Conservation (phyloP, 495 filamentous ascomycete species). For the Talaromyces wortmannii region DNA sequence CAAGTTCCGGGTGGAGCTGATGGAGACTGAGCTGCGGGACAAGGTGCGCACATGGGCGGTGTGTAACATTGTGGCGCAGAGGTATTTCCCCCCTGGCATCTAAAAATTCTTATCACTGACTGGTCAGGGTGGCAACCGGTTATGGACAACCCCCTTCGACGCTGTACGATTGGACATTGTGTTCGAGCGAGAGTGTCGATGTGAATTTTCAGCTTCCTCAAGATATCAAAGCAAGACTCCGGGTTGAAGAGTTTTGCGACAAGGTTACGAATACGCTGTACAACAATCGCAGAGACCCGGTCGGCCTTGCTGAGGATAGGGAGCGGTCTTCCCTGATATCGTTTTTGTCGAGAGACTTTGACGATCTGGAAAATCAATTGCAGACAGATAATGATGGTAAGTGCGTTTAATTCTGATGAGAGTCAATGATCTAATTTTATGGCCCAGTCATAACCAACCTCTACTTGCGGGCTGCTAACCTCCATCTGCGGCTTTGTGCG, state of each 20-base stretch:
- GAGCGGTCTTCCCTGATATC: constrained; percentile 62
- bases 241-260: constrained; percentile 78
- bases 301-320: constrained; percentile 64
- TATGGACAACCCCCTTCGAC: constrained; percentile 89
- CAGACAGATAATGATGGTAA: constrained; percentile 38
- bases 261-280: constrained; percentile 83
- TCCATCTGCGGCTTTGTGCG: constrained; percentile 78
- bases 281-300: constrained; percentile 67
- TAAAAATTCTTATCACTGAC: constrained; percentile 10
- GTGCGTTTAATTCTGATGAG: background rate
- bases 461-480: constrained; percentile 69
- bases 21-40: constrained; percentile 78
- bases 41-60: constrained; percentile 86
- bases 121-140: constrained; percentile 68
- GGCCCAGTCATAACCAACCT: constrained; percentile 57
- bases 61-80: constrained; percentile 88
- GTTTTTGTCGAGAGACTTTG: constrained; percentile 44
- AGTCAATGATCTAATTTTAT: constrained; percentile 17
- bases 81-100: constrained; percentile 27
- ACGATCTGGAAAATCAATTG: constrained; percentile 42
- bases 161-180: constrained; percentile 80
- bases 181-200: constrained; percentile 53
- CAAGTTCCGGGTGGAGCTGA: constrained; percentile 71
- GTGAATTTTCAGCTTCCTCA: constrained; percentile 59
- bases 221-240: constrained; percentile 60